Base-by-base conservation (phyloP, 352 stramenopile genomes). In the Globisporangium yorkense region DNA sequence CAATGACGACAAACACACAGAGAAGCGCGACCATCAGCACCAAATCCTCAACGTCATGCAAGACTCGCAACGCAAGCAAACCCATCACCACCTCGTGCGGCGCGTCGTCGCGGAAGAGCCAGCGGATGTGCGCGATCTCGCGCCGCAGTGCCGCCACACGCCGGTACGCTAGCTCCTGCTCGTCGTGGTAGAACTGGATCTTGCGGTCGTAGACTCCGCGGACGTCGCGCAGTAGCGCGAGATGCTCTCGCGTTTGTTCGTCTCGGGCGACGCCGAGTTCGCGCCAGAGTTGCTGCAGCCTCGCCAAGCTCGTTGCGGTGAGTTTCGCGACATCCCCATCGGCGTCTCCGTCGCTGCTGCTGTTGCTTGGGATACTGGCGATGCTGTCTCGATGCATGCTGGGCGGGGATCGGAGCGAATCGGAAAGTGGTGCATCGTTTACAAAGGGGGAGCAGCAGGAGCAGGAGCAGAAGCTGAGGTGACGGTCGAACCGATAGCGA, bases 121-220 rank as follows among this genome's bases (percentile, higher is more conserved):
- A 54, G 18, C 64, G 72, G 37, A 76, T 56, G 18, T 35, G 56
- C n/a, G 74, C 61, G n/a, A 83, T 61, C 21, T 80, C 69, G 3
- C 27, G 61, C 55, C 77, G 61, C 49, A 80, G 52, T 18, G 65
- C 59, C 1, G 29, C 39, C 41, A 59, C 58, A 60, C 57, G 54
- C 67, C 56, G 67, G 56, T 20, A 66, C 43, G 16, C 78, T 49
- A 24, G 24, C 57, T 41, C 62, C 55, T 20, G 66, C 37, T 58
- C 74, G 29, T 44, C 62, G 15, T 43, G 44, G 18, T 59, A 63
- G 5, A 62, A 53, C 45, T 67, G 61, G 37, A 59, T 7, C 21
- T 58, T 64, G 4, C 51, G 24, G 18, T 54, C 33, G 12, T 55
- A 59, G 2, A 64, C 15, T 8, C 31, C 24, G 12, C 29, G 29